Evolutionary conservation across 345 rosid genomes (phyloP), one percentile per base, ranked within the genome.

Genomic region (Eucalyptus erythrocorys): DNA sequence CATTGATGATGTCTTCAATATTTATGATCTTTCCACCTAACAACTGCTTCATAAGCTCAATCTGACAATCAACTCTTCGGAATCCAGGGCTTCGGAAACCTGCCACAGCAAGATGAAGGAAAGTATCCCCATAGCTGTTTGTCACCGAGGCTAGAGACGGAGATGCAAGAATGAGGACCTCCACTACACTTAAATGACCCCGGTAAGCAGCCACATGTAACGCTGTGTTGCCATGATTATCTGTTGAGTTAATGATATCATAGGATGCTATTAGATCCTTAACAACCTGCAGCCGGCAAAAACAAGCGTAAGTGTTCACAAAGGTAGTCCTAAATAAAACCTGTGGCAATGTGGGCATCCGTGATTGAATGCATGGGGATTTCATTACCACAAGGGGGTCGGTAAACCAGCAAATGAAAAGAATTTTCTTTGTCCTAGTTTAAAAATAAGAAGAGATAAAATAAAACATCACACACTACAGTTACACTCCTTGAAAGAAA

Each of bases 101-200:
- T 14, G 97, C 93, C 55, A 98, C 97, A n/a, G 94, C 98, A 93
- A 93, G 91, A 89, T 98, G 99, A 88, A 98, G 96, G 89, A 94
- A 97, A 76, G 98, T 96, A 91, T 96, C 96, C 21, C 99, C 99
- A 34, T 92, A 89, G 22, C 87, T 87, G 92, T 98, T 98, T 40
- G 90, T 91, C 26, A 48, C 21, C 6, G 93, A 91, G 85, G 91
- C 89, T 68, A 96, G 89, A 50, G 93, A 89, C 30, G 95, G 94
- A 89, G 95, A 91, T 89, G 92, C 86, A 19, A 22, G 89, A 87
- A 98, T 88, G 68, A 98, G 93, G 90, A 94, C 85, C 88, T 94
- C 95, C 45, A 92, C 93, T 34, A 95, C 95, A 61, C 89, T 90
- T 81, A 94, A 91, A 92, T 93, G 91, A 57, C 99, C 99, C 48